A percentile compares a stretch with the other conserved stretches of the same genome.
Conservation (phyloP, 2,329 filamentous ascomycete species). For the Diaporthe destruens region DNA sequence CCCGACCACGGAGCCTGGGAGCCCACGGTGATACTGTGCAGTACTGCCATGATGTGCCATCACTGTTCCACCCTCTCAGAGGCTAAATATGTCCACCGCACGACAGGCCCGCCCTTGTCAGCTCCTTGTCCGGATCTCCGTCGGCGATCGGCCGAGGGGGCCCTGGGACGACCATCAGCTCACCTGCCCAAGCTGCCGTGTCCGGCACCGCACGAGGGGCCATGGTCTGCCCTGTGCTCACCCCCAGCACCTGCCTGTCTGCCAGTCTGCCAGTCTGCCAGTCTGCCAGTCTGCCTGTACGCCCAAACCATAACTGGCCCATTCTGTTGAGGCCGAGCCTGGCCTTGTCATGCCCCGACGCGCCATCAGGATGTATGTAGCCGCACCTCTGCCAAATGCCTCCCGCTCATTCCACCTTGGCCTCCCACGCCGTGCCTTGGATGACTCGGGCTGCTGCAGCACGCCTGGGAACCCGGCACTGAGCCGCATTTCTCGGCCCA, state of each 20-base stretch:
- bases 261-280: too few species aligned
- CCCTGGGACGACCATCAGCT: conserved; percentile 28
- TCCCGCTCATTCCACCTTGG: conserved; percentile 16
- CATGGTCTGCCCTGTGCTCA: background rate
- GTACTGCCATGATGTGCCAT: background rate
- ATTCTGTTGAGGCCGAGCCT: conserved; percentile 25
- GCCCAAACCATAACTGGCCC: conserved; percentile 25
- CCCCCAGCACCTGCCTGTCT: background rate
- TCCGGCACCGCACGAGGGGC: background rate
- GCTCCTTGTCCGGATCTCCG: conserved; percentile 25
- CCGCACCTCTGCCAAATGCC: conserved; percentile 1
- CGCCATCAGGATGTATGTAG: conserved; percentile 27
- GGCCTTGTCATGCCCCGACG: conserved; percentile 21
- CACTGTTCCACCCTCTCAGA: background rate
- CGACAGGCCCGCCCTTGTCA: conserved; percentile 23
- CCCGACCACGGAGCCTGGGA: background rate
- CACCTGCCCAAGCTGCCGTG: background rate
- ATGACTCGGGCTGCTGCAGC: conserved; percentile 31
- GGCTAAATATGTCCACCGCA: background rate
- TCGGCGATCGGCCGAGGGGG: conserved; percentile 27
- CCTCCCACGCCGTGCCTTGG: conserved; percentile 11
- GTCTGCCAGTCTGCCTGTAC: too few species aligned
- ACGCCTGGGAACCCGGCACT: conserved; percentile 21
- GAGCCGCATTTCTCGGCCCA: conserved; percentile 30
- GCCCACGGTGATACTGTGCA: background rate